These are phyloP conservation scores for Bruguiera gymnorhiza DNA, from an alignment of 345 rosid genomes.

Conservation along the genomic window DNA sequence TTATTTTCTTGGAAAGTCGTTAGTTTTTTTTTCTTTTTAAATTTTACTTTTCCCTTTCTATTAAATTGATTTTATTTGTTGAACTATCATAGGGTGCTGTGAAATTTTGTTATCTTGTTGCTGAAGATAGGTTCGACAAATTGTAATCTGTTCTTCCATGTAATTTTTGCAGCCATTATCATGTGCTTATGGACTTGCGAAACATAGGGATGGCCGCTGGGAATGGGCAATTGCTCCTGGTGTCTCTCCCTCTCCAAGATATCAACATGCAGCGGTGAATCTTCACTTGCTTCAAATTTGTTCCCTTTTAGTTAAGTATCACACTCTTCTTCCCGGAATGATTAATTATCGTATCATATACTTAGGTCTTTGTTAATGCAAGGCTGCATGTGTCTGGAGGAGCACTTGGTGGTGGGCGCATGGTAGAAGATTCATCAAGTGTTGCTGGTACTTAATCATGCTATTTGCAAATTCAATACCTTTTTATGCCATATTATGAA, in stretches of 20 bases:
- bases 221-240: conserved; percentile 99
- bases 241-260: conserved; percentile 96
- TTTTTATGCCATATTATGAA: no score
- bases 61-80: neutral
- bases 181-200: conserved; percentile 98
- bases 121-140: conserved; percentile 18
- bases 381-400: conserved; percentile 99
- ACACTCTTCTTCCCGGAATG: neutral
- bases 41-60: neutral
- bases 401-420: conserved; percentile 99
- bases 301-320: conserved; percentile 8
- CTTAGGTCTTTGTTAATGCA: conserved; percentile 96
- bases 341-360: conserved; percentile 15
- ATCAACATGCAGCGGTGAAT: conserved; percentile 98
- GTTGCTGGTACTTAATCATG: conserved; percentile 69
- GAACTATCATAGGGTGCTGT: neutral
- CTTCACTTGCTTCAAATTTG: conserved; percentile 17
- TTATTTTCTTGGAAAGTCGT: no score
- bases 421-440: conserved; percentile 99
- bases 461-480: neutral
- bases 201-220: conserved; percentile 99
- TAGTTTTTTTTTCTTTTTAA: no score
- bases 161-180: conserved; percentile 70
- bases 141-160: conserved; percentile 1
- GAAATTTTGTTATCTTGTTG: neutral